Percentiles rank a stretch among this genome's conserved stretches.
Evolutionary conservation across 202 grass and related monocot species (phyloP).

Genomic region (Sporobolus alterniflorus): DNA sequence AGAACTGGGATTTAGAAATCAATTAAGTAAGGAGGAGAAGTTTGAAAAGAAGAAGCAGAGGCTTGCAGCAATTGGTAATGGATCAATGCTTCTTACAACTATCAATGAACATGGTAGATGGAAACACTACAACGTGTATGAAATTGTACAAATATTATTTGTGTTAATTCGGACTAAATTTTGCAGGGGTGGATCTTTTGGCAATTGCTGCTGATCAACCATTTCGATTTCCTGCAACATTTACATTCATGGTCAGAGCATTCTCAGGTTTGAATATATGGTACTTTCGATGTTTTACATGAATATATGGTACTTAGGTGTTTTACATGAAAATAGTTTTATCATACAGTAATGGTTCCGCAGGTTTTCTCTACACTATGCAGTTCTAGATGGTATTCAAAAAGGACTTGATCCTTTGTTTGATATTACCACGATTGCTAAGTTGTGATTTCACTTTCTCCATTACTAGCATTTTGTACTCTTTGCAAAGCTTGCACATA

Average conservation of each 20-base stretch:
- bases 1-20: constrained; percentile 90
- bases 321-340: constrained; percentile 29
- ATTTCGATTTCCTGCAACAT: constrained; percentile 97
- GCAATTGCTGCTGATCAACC: constrained; percentile 97
- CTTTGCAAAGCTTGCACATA: background rate
- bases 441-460: constrained; percentile 65
- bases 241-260: constrained; percentile 98
- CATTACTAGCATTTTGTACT: constrained; percentile 16
- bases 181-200: constrained; percentile 94
- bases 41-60: constrained; percentile 97
- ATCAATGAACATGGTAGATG: constrained; percentile 19
- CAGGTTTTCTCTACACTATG: constrained; percentile 30
- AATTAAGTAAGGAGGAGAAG: constrained; percentile 76
- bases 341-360: constrained; percentile 22
- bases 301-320: constrained; percentile 19
- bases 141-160: constrained; percentile 23
- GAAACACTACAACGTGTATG: constrained; percentile 23
- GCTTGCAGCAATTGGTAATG: constrained; percentile 94
- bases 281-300: no score
- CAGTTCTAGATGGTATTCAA: constrained; percentile 99
- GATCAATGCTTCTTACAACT: constrained; percentile 15
- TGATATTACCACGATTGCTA: constrained; percentile 99
- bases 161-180: constrained; percentile 34
- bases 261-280: constrained; percentile 77
- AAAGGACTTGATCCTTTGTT: constrained; percentile 98